phyloP scores from a whole-genome alignment of 2,329 filamentous ascomycete genomes.

The Trichoderma simmonsii region DNA sequence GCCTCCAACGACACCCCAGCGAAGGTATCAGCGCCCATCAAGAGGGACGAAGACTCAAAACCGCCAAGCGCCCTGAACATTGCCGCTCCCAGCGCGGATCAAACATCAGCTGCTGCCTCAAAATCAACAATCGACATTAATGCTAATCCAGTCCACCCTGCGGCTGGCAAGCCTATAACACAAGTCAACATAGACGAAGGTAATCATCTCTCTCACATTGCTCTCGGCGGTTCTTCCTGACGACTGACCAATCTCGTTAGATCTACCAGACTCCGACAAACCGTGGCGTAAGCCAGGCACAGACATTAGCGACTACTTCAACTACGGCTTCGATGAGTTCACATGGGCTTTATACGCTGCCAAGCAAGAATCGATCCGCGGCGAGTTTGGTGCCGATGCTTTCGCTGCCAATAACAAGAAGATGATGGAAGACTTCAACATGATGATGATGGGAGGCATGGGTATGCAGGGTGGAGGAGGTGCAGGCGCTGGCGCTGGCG shows the following conservation, averaged over 20 bases:
- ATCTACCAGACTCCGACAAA: slow-evolving; percentile 78
- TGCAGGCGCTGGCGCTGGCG: slow-evolving; percentile 32
- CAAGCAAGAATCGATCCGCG: slow-evolving; percentile 77
- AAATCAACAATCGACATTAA: slow-evolving; percentile 85
- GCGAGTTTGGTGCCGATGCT: slow-evolving; percentile 68
- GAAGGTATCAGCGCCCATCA: slow-evolving; percentile 44
- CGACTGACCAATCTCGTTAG: slow-evolving; percentile 32
- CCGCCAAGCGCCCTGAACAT: slow-evolving; percentile 29
- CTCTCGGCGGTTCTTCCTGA: not conserved
- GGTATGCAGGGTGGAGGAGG: slow-evolving; percentile 38
- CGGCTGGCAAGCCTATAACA: slow-evolving; percentile 76
- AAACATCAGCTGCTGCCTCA: slow-evolving; percentile 62
- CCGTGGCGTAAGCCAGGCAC: slow-evolving; percentile 94
- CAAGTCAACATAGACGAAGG: slow-evolving; percentile 71
- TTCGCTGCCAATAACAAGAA: slow-evolving; percentile 70
- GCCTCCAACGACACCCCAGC: slow-evolving; percentile 49
- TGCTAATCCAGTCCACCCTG: slow-evolving; percentile 73
- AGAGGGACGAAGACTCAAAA: slow-evolving; percentile 45
- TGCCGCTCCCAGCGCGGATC: slow-evolving; percentile 45
- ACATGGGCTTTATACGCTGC: slow-evolving; percentile 93
- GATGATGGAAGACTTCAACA: slow-evolving; percentile 68
- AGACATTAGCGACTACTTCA: slow-evolving; percentile 96
- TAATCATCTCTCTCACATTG: slow-evolving; percentile 47
- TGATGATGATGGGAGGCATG: slow-evolving; percentile 64
- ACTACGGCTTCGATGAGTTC: slow-evolving; percentile 98